Percentiles rank a stretch among this genome's conserved stretches.
Conservation (phyloP, 2,329 filamentous ascomycete genomes). For the Diatrype stigma region DNA sequence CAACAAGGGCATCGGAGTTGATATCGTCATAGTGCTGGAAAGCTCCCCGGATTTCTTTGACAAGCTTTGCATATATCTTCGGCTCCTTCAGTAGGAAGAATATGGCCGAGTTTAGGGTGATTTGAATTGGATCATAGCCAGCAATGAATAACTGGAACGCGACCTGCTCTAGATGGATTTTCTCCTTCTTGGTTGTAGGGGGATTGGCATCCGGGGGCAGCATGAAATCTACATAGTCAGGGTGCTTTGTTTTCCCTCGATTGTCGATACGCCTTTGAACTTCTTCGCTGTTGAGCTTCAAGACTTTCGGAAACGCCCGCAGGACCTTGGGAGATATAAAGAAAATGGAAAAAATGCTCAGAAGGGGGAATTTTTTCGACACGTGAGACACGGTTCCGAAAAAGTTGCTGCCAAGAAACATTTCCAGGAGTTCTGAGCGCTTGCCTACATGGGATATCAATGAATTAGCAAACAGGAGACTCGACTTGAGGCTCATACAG, state of each 20-base stretch:
- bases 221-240: constrained; percentile 17
- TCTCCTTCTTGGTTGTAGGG: constrained; percentile 8
- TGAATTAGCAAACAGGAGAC: neutral
- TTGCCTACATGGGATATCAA: neutral
- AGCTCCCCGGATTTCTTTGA: constrained; percentile 5
- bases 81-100: constrained; percentile 11
- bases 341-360: constrained; percentile 2
- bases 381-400: constrained; percentile 11
- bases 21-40: constrained; percentile 13
- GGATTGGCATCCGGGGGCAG: constrained; percentile 5
- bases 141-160: constrained; percentile 15
- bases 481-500: neutral
- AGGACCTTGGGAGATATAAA: constrained; percentile 5
- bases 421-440: constrained; percentile 8
- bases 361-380: constrained; percentile 10
- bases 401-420: constrained; percentile 8
- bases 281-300: constrained; percentile 12
- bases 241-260: constrained; percentile 12
- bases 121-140: constrained; percentile 12
- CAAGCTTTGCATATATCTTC: constrained; percentile 2
- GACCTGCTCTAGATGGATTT: constrained; percentile 12
- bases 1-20: constrained; percentile 7
- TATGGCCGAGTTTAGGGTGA: constrained; percentile 3
- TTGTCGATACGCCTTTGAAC: constrained; percentile 14
- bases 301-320: constrained; percentile 3